Evolutionary conservation across 768 basidiomycete genomes (phyloP), one percentile per base, ranked within the genome.

Genomic region (Lentinula boryana): DNA sequence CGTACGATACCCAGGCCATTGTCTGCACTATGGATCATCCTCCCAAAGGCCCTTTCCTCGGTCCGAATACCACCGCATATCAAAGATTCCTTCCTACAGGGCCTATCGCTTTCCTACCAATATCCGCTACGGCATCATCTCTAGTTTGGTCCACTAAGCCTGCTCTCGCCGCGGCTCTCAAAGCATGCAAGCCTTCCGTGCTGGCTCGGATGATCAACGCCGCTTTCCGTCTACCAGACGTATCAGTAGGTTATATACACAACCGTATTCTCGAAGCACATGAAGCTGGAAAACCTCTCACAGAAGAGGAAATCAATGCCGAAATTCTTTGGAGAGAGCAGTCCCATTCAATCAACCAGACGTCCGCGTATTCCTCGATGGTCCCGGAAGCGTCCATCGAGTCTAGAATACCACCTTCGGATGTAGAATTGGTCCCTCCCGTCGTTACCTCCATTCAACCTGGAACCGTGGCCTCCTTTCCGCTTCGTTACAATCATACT

Each of bases 51-150:
- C 74, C 81, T 33, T 85, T 84, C 66, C 80, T 87, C 68, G 75
- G 75, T 8, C 83, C 82, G 9, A 93, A 92, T 67, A 85, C 83
- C 5, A 91, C 87, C 0, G 95, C 93, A 0, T 98, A 90, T 73
- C 97, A 98, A 71, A 81, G 95, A 21, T 98, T 98, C 78, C 82
- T 98, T 18, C 90, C 95, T 2, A 94, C 94, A 4, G 96, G 97
- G 0, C 96, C 96, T 2, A 88, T 98, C 46, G 95, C 95, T 0
- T 98, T 97, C 77, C 81, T 98, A 21, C 97, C 96, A 0, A 81
- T 98, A 46, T 88, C 88, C 1, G 75, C 84, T 0, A 88, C 86
- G 0, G 76, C 78, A 2, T 92, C 94, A 9, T 95, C 95, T 3
- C 80, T 98, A 54, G 97, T 98, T 5, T 98, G 97, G 97, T 95